Evolutionary conservation across 495 filamentous ascomycete species (phyloP).

Genomic region (Talaromyces proteolyticus): DNA sequence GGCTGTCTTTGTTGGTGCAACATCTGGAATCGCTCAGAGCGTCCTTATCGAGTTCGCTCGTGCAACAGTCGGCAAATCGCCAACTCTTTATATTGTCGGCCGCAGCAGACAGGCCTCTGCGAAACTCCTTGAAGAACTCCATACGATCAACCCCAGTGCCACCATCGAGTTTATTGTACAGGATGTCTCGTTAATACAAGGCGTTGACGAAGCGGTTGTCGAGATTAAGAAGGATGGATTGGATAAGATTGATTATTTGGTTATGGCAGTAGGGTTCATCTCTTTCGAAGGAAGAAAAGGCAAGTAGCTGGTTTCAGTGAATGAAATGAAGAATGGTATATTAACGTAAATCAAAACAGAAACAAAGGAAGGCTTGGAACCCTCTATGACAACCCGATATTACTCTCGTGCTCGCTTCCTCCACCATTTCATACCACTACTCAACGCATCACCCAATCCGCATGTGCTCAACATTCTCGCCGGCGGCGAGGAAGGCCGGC

Average conservation of each 20-base stretch:
- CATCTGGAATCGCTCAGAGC: slow-evolving; percentile 53
- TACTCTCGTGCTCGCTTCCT: slow-evolving; percentile 32
- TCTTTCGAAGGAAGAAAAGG: slow-evolving; percentile 9
- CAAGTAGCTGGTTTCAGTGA: neutral
- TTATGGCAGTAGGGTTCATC: slow-evolving; percentile 22
- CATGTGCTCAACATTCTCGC: slow-evolving; percentile 51
- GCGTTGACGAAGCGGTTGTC: slow-evolving; percentile 48
- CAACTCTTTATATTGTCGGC: slow-evolving; percentile 35
- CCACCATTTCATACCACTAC: slow-evolving; percentile 24
- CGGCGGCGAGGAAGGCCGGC: slow-evolving; percentile 44
- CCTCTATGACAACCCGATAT: slow-evolving; percentile 24
- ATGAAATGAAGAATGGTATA: too few species aligned
- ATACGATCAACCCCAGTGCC: slow-evolving; percentile 43
- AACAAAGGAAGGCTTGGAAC: slow-evolving; percentile 23
- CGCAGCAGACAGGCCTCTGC: slow-evolving; percentile 15
- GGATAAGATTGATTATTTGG: slow-evolving; percentile 53
- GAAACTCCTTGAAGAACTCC: slow-evolving; percentile 38
- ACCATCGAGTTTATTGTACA: slow-evolving; percentile 42
- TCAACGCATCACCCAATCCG: slow-evolving; percentile 19
- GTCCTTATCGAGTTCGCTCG: slow-evolving; percentile 49
- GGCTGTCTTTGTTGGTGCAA: slow-evolving; percentile 57
- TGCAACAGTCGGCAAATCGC: slow-evolving; percentile 21
- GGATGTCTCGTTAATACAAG: slow-evolving; percentile 47
- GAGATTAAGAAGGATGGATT: slow-evolving; percentile 42
- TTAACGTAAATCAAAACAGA: slow-evolving; percentile 10